phyloP scores from a whole-genome alignment of 2,329 filamentous ascomycete genomes.

The Lachnellula cervina region DNA sequence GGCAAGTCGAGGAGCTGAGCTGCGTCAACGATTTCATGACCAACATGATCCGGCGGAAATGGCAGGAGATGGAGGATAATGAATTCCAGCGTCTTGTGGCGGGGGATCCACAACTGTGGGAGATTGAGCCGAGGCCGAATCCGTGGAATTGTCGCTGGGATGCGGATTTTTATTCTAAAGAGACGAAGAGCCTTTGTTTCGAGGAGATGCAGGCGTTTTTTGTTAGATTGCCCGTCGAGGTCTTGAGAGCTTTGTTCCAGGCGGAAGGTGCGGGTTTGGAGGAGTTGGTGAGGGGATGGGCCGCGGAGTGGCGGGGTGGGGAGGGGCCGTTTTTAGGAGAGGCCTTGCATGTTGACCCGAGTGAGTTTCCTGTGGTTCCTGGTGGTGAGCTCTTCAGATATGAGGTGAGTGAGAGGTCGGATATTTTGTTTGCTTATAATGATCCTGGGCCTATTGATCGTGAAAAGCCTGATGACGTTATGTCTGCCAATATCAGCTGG shows the following conservation, averaged over 20 bases:
- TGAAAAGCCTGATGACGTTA: background rate
- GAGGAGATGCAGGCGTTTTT: background rate
- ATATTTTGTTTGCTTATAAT: background rate
- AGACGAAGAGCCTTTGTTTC: background rate
- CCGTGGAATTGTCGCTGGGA: background rate
- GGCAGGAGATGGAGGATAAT: slow-evolving; percentile 5
- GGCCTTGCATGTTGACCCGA: background rate
- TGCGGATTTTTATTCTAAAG: background rate
- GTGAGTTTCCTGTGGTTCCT: background rate
- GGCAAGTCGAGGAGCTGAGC: slow-evolving; percentile 9
- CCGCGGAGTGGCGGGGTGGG: background rate
- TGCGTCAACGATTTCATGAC: slow-evolving; percentile 4
- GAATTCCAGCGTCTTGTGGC: background rate
- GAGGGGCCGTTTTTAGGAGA: background rate
- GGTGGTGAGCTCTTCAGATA: background rate
- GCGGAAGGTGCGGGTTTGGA: background rate
- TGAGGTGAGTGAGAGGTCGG: background rate
- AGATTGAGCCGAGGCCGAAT: background rate
- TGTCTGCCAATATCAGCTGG: background rate
- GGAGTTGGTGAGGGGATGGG: background rate
- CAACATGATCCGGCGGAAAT: slow-evolving; percentile 2
- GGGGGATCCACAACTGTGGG: background rate
- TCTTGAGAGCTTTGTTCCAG: slow-evolving; percentile 2
- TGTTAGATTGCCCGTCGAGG: background rate
- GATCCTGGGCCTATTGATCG: background rate